phyloP scores from a whole-genome alignment of 1,139 yeast genomes.

The Sugiyamaella sp. region DNA sequence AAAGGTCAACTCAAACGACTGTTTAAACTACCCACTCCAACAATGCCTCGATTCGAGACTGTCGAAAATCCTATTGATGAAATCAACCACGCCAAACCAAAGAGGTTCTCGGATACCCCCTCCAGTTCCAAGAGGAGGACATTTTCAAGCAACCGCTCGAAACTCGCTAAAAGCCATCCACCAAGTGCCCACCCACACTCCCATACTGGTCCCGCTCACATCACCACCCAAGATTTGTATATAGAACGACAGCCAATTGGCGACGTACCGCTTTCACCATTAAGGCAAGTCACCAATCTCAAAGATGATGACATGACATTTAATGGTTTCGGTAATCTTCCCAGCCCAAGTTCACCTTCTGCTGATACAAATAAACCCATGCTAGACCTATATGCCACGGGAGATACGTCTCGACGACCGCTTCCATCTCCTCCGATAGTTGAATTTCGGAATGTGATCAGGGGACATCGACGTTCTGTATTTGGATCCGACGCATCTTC shows the following conservation, averaged over 20 bases:
- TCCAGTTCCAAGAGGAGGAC: neutral
- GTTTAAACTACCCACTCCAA: constrained; percentile 3
- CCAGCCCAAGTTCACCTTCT: neutral
- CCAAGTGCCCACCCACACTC: neutral
- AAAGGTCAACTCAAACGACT: constrained; percentile 12
- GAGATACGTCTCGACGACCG: neutral
- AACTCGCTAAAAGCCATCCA: constrained; percentile 13
- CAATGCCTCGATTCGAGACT: constrained; percentile 6
- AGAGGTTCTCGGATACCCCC: constrained; percentile 7
- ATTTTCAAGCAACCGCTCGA: neutral
- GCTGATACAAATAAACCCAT: neutral
- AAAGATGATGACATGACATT: neutral
- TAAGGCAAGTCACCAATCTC: constrained; percentile 2
- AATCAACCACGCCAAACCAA: neutral
- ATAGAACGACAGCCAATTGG: constrained; percentile 10
- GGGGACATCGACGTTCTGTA: neutral
- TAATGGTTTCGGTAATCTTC: neutral
- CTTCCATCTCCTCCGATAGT: neutral
- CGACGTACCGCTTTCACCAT: constrained; percentile 10
- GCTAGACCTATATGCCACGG: neutral
- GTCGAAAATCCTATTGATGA: constrained; percentile 1
- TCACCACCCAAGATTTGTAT: constrained; percentile 7
- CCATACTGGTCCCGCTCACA: neutral
- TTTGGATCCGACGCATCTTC: neutral
- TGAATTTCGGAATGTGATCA: neutral